phyloP scores from a whole-genome alignment of 2,329 filamentous ascomycete genomes.

The Ophiostoma quercus region DNA sequence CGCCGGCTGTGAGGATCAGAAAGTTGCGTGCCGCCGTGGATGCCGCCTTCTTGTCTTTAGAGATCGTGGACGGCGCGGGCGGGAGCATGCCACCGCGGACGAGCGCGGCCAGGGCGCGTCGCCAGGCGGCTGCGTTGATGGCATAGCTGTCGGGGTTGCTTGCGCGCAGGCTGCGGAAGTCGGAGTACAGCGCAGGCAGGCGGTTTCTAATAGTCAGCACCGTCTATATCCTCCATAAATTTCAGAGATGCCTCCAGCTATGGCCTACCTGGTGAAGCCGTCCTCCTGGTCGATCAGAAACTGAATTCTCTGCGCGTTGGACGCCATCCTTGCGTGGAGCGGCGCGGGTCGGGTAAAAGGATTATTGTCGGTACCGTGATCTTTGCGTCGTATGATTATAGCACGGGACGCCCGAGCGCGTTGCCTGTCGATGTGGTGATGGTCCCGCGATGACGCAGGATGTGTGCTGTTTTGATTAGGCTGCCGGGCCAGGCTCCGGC shows the following conservation, averaged over 20 bases:
- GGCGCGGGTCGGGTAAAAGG: neutral
- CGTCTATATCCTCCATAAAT: neutral
- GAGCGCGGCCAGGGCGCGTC: slow-evolving; percentile 33
- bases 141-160: slow-evolving; percentile 30
- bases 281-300: slow-evolving; percentile 27
- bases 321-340: slow-evolving; percentile 21
- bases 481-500: neutral
- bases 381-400: neutral
- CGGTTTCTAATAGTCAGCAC: slow-evolving; percentile 23
- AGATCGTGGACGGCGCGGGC: slow-evolving; percentile 16
- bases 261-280: slow-evolving; percentile 25
- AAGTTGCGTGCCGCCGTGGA: slow-evolving; percentile 39
- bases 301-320: slow-evolving; percentile 28
- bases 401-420: slow-evolving; percentile 10
- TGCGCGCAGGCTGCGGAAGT: slow-evolving; percentile 30
- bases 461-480: slow-evolving; percentile 7
- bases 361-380: neutral
- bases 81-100: slow-evolving; percentile 34
- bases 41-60: neutral
- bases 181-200: slow-evolving; percentile 31
- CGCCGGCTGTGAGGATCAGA: slow-evolving; percentile 51
- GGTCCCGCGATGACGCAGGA: slow-evolving; percentile 23
- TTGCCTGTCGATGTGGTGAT: slow-evolving; percentile 13
- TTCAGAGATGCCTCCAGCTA: no score
- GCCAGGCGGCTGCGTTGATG: slow-evolving; percentile 37